Evolutionary conservation across 805 yeast species (phyloP), one percentile per base, ranked within the genome.

Genomic region (Nakazawaea molendinolei): DNA sequence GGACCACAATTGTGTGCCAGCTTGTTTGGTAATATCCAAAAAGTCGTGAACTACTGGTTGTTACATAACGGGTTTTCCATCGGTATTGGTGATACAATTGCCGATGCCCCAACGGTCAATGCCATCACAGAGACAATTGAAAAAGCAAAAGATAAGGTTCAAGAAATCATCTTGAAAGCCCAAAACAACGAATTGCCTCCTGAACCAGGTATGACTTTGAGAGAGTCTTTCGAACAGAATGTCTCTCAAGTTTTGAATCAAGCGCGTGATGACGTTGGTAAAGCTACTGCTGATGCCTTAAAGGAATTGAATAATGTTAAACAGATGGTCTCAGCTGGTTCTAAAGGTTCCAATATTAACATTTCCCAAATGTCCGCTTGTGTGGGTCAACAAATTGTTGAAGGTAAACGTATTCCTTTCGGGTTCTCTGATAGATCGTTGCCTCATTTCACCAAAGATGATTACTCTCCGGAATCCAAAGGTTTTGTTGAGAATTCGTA

Each of bases 321-420:
- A 58, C 99, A 92, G 70, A 92, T 92, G 99, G 98, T 92, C 34
- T 82, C 90, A 46, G 92, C 98, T 10, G 99, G 99, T 53, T 92
- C 99, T 22, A 92, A 92, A 65, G 99, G 99, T 71, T 92, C 98
- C 12, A 92, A 90, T 61, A 92, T 92, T 61, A 92, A 92, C 60
- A 92, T 92, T 58, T 95, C 99, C 17, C 97, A 89, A 67, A 92
- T 92, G 98, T 87, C 97, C 27, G 98, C 98, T 8, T 92, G 98
- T 82, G 98, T 92, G 20, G 98, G 98, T 52, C 99, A 92, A 63
- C 99, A 92, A 60, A 92, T 95, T 64, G 98, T 92, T 31, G 98
- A 92, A 67, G 99, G 99, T 76, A 92, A 86, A 61, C 95, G 99
- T 74, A 90, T 92, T 66, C 94, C 96, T 17, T 92, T 85, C 51